Percentiles rank a stretch among this genome's conserved stretches.
Evolutionary conservation across 805 yeast genomes (phyloP).

Genomic region (Zygotorulaspora danielsina): DNA sequence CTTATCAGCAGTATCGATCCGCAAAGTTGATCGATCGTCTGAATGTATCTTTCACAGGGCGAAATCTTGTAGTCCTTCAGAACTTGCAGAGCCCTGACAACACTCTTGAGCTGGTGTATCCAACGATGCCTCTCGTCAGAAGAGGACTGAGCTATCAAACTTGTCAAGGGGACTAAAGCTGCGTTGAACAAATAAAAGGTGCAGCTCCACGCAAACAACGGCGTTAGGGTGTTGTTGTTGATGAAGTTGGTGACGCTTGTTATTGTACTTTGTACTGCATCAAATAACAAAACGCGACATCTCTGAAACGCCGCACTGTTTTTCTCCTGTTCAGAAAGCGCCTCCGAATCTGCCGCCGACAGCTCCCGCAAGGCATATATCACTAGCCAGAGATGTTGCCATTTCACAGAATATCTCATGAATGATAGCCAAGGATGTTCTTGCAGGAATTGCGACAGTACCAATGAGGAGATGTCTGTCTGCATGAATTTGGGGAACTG

Average conservation of each 20-base stretch:
- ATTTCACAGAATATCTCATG: slow-evolving; percentile 48
- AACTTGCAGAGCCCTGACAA: slow-evolving; percentile 4
- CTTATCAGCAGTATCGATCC: slow-evolving; percentile 2
- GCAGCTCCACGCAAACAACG: slow-evolving; percentile 58
- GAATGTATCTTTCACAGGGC: slow-evolving; percentile 11
- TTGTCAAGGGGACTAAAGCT: slow-evolving; percentile 50
- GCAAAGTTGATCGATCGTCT: slow-evolving; percentile 9
- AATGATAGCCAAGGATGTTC: slow-evolving; percentile 56
- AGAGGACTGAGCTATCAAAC: slow-evolving; percentile 29
- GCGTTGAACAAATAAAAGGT: slow-evolving; percentile 63
- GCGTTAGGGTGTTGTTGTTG: slow-evolving; percentile 37
- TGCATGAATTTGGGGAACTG: slow-evolving; percentile 47
- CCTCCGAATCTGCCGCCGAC: slow-evolving; percentile 39
- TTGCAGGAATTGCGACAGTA: slow-evolving; percentile 37
- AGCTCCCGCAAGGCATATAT: slow-evolving; percentile 49
- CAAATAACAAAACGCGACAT: slow-evolving; percentile 46
- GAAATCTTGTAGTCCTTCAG: slow-evolving; percentile 8
- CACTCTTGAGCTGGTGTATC: slow-evolving; percentile 3
- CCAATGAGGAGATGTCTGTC: slow-evolving; percentile 38
- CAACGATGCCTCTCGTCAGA: neutral
- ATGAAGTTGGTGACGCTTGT: slow-evolving; percentile 43
- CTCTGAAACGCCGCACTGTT: slow-evolving; percentile 31
- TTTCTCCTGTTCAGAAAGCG: slow-evolving; percentile 36
- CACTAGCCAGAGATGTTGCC: slow-evolving; percentile 57
- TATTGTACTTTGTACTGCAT: slow-evolving; percentile 51